phyloP scores from a whole-genome alignment of 345 rosid genomes.

The Lumnitzera littorea region DNA sequence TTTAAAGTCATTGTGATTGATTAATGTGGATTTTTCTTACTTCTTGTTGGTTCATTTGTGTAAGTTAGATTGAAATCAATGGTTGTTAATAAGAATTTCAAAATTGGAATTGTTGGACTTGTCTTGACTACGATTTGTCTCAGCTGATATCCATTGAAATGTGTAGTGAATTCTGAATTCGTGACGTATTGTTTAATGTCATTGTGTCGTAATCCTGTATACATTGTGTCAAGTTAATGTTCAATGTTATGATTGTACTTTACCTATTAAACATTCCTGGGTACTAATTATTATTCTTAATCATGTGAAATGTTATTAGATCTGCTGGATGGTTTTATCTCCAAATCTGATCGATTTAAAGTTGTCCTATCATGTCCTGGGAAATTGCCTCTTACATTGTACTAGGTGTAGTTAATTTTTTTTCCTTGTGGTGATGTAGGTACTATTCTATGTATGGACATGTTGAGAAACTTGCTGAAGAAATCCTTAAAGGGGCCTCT shows the following conservation, averaged over 20 bases:
- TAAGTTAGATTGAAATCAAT: not conserved
- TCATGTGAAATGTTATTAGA: no score
- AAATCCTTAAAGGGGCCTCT: conserved; percentile 79
- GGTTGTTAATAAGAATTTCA: not conserved
- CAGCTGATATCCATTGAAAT: not conserved
- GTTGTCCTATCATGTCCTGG: not conserved
- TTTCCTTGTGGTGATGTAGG: conserved; percentile 27
- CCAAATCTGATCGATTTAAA: no score
- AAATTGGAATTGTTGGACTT: not conserved
- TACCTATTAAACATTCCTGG: no score
- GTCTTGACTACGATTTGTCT: not conserved
- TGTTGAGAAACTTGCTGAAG: conserved; percentile 85
- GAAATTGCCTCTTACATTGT: not conserved
- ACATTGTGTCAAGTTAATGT: no score
- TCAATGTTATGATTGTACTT: no score
- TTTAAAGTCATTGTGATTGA: not conserved
- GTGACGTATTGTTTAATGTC: not conserved
- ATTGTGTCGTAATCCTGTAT: no score
- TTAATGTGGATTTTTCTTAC: not conserved
- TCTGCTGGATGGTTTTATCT: no score
- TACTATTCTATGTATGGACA: conserved; percentile 97
- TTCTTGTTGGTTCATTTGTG: not conserved
- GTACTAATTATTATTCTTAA: no score
- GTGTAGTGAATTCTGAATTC: not conserved
- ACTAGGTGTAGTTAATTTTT: not conserved